A percentile compares a stretch with the other conserved stretches of the same genome.
These are phyloP conservation scores for Dipodascus geniculatus DNA, from an alignment of 805 yeast species.

Conservation along the genomic window DNA sequence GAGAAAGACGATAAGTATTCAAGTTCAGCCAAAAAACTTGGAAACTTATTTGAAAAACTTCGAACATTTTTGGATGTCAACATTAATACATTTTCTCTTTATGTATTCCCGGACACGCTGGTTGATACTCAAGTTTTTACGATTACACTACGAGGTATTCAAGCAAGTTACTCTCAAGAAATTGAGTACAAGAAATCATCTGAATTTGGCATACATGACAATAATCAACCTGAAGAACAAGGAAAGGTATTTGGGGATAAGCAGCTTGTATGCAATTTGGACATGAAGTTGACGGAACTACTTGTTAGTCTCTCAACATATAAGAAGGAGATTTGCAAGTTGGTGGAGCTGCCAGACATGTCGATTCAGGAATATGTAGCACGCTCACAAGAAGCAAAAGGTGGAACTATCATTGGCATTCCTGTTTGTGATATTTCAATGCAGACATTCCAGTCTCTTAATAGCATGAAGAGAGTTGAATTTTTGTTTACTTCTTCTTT, in stretches of 20 bases:
- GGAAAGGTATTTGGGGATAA: slow-evolving; percentile 13
- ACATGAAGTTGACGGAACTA: slow-evolving; percentile 50
- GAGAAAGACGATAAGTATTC: slow-evolving; percentile 5
- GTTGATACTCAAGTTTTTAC: slow-evolving; percentile 67
- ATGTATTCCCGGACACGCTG: slow-evolving; percentile 74
- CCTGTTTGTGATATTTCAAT: slow-evolving; percentile 67
- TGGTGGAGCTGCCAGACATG: slow-evolving; percentile 30
- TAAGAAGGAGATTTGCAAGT: slow-evolving; percentile 22
- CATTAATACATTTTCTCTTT: slow-evolving; percentile 42
- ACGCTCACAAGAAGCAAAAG: slow-evolving; percentile 44
- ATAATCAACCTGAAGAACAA: slow-evolving; percentile 8
- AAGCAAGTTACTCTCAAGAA: slow-evolving; percentile 21
- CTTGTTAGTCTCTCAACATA: slow-evolving; percentile 55
- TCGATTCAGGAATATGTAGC: slow-evolving; percentile 18
- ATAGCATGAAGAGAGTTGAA: slow-evolving; percentile 41
- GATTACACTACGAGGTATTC: slow-evolving; percentile 19
- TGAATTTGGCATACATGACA: neutral
- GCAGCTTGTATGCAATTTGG: slow-evolving; percentile 41
- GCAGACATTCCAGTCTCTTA: slow-evolving; percentile 55
- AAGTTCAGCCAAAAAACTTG: slow-evolving; percentile 2
- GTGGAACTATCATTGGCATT: slow-evolving; percentile 70
- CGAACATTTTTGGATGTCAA: slow-evolving; percentile 58
- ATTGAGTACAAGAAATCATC: neutral
- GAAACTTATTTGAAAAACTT: slow-evolving; percentile 23
- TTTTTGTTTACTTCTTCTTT: slow-evolving; percentile 61